Conservation (phyloP, 208 protist species). For the Tritrichomonas foetus region DNA sequence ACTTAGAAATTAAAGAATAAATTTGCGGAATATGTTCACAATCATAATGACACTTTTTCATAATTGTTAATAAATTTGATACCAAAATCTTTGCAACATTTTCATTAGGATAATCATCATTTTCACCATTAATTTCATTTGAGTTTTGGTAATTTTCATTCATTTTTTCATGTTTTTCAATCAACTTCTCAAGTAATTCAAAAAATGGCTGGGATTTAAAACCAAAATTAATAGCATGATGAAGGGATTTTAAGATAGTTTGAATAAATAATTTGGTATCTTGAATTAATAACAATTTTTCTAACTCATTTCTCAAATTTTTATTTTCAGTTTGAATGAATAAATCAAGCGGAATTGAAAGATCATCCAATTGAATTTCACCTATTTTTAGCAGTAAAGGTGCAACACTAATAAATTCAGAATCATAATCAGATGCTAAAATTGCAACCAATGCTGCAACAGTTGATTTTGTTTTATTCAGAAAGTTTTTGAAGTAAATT, state of each 20-base stretch:
- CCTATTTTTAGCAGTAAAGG: background rate
- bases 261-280: background rate
- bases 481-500: background rate
- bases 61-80: background rate
- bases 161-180: background rate
- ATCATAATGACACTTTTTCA: background rate
- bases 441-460: background rate
- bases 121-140: too few relatives aligned
- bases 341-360: background rate
- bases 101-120: background rate
- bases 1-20: background rate
- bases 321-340: background rate
- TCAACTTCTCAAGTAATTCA: background rate
- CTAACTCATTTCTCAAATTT: background rate
- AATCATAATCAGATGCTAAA: background rate
- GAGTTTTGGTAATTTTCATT: background rate
- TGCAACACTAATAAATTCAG: background rate
- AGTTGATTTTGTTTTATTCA: background rate
- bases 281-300: background rate
- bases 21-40: background rate
- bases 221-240: background rate
- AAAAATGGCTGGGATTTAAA: background rate
- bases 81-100: background rate
- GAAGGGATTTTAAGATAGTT: background rate
- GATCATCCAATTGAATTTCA: background rate